These are phyloP conservation scores for Saturnispora zaruensis DNA, from an alignment of 805 yeast genomes.

Conservation along the genomic window DNA sequence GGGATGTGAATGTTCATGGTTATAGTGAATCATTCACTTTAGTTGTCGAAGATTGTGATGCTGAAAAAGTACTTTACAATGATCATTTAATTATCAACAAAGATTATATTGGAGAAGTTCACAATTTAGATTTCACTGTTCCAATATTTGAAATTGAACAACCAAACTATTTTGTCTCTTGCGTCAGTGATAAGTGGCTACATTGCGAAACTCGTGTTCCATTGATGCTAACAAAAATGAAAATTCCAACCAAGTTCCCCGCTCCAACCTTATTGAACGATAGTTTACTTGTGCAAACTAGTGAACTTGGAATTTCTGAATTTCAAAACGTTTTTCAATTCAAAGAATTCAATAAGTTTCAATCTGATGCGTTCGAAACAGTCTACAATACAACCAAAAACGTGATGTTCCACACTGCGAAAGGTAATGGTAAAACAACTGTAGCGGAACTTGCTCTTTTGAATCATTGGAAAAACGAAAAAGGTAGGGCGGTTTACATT, in stretches of 20 bases:
- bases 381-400: conserved; percentile 46
- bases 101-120: conserved; percentile 43
- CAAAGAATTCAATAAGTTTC: conserved; percentile 56
- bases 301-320: conserved; percentile 41
- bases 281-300: conserved; percentile 39
- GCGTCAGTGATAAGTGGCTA: conserved; percentile 80
- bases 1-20: conserved; percentile 65
- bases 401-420: conserved; percentile 59
- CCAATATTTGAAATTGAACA: conserved; percentile 46
- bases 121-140: conserved; percentile 56
- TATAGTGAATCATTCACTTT: conserved; percentile 56
- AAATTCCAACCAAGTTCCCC: conserved; percentile 56
- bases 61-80: conserved; percentile 57
- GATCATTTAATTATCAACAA: conserved; percentile 47
- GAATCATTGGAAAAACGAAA: conserved; percentile 60
- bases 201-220: conserved; percentile 62
- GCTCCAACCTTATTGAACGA: conserved; percentile 53
- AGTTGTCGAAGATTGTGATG: conserved; percentile 76
- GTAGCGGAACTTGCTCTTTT: conserved; percentile 68
- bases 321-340: conserved; percentile 41
- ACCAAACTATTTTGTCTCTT: conserved; percentile 65
- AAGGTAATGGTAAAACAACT: conserved; percentile 68
- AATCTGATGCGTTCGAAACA: conserved; percentile 59
- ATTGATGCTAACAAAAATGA: conserved; percentile 41
- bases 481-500: conserved; percentile 68